Base-by-base conservation (phyloP, 1,139 yeast species). In the Taiozyma onychis region DNA sequence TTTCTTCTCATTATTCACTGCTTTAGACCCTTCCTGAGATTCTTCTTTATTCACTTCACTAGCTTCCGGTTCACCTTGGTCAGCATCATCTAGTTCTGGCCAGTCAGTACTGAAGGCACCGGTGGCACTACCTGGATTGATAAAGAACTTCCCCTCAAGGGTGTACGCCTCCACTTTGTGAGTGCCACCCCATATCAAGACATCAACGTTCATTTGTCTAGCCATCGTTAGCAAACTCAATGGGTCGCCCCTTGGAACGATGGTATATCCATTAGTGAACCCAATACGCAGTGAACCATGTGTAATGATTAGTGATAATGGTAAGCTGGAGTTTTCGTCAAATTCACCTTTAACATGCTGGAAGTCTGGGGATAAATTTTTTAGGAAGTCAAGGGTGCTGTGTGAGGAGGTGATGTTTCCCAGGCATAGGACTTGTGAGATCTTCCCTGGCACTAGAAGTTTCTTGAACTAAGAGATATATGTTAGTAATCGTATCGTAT, bases 111-210 rank as follows among this genome's bases (percentile, higher is more conserved):
- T 77, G 59, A 78, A 81, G 0, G 97, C 97, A 14, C 99, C 99
- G 0, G 98, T 90, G 44, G 95, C 96, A 64, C 96, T 86, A 0
- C 99, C 99, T 0, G 99, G 99, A 65, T 89, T 91, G 27, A 93
- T 77, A 63, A 93, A 93, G 67, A 91, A 89, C 69, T 88, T 89
- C 30, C 95, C 96, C 58, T 90, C 98, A 54, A 91, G 72, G 11
- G 95, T 88, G 63, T 89, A 93, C 0, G 97, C 97, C 64, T 93
- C 98, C 8, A 89, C 95, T 56, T 83, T 81, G 66, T 89, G 96
- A 2, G 96, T 85, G 0, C 97, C 96, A n/a, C 98, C 98, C 88
- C 95, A 89, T n/a, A 93, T 75, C 60, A 93, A 73, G 10, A 93
- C 78, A 67, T 93, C 98, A 44, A 88, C 98, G 65, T 91, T 96